phyloP scores from a whole-genome alignment of 352 stramenopile species.

The Phytophthora pini region DNA sequence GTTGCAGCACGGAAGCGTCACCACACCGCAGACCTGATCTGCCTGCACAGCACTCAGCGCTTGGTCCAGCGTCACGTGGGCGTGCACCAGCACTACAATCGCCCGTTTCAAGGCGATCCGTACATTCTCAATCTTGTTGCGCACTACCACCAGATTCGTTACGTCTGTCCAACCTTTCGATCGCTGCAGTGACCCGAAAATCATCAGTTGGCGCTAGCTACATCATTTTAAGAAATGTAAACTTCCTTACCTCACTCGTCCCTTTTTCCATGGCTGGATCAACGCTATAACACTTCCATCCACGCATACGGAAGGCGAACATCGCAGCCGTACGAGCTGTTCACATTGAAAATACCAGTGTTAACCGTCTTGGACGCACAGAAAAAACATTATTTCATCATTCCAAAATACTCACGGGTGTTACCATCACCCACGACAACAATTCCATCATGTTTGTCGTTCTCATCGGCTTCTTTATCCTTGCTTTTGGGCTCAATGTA shows the following conservation, averaged over 20 bases:
- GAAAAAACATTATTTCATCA: not conserved
- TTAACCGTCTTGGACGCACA: not conserved
- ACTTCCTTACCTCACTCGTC: conserved; percentile 43
- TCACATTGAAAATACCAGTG: conserved; percentile 1
- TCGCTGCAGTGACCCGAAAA: conserved; percentile 33
- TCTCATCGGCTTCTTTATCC: conserved; percentile 1
- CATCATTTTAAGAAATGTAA: not conserved
- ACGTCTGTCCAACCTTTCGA: conserved; percentile 58
- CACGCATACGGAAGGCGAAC: conserved; percentile 74
- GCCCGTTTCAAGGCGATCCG: conserved; percentile 62
- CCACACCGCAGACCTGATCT: conserved; percentile 61
- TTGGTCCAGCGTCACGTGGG: conserved; percentile 80
- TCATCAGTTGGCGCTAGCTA: not conserved
- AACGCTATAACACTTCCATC: conserved; percentile 83
- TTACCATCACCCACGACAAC: conserved; percentile 83
- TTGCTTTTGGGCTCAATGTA: conserved; percentile 55
- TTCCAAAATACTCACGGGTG: conserved; percentile 54
- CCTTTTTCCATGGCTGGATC: conserved; percentile 78
- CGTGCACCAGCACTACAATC: conserved; percentile 80
- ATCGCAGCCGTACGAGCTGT: conserved; percentile 76
- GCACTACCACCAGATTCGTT: conserved; percentile 73
- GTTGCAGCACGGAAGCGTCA: conserved; percentile 85
- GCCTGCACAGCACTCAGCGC: conserved; percentile 70
- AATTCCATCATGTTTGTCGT: conserved; percentile 64
- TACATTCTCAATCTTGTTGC: conserved; percentile 88